Evolutionary conservation across 495 filamentous ascomycete species (phyloP).

Genomic region (Podospora sp.): DNA sequence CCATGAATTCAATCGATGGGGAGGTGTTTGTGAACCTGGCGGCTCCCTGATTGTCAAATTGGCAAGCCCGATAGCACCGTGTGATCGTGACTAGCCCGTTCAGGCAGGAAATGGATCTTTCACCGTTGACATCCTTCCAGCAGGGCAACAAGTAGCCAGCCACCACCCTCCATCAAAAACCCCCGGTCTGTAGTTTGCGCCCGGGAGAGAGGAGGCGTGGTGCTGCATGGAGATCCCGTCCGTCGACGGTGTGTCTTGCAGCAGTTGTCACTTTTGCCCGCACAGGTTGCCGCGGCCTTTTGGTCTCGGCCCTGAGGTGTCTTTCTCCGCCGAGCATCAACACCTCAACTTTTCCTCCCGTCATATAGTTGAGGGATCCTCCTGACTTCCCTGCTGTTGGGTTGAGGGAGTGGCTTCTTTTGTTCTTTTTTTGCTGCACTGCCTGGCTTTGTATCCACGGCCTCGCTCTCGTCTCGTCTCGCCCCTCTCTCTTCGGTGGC

Average conservation of each 20-base stretch:
- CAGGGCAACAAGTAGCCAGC: not conserved
- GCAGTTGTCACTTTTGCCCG: not conserved
- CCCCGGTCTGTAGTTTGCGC: not conserved
- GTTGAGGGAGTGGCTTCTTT: constrained; percentile 8
- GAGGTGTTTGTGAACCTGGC: not conserved
- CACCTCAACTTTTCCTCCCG: not conserved
- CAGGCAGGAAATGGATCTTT: not conserved
- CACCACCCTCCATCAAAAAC: not conserved
- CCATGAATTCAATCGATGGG: not conserved
- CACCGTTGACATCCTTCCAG: not conserved
- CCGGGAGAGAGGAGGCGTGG: not conserved
- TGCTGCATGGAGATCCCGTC: constrained; percentile 8
- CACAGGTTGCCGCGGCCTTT: not conserved
- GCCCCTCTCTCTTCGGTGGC: not conserved
- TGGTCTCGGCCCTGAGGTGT: not conserved
- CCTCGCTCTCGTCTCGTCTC: not conserved
- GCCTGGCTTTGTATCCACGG: not conserved
- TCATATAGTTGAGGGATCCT: not conserved
- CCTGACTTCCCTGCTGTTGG: constrained; percentile 1
- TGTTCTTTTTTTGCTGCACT: not conserved
- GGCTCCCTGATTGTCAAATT: not conserved
- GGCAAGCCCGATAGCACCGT: not conserved
- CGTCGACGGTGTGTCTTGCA: not conserved
- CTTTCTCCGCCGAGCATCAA: constrained; percentile 6
- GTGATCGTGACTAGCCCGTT: not conserved